Conservation (phyloP, 441 rosid genomes). For the Adansonia grandidieri region DNA sequence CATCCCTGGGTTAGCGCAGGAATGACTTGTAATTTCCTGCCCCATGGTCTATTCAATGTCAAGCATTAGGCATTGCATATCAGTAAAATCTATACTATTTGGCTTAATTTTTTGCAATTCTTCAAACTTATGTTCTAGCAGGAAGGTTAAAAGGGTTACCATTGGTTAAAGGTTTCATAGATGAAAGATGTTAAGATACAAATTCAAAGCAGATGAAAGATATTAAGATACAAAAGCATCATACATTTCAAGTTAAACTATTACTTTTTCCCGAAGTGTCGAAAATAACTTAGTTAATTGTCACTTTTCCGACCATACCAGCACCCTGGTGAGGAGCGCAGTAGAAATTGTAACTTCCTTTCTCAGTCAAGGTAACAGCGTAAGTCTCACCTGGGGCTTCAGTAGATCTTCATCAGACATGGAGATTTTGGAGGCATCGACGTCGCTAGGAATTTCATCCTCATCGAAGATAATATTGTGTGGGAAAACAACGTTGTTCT, state of each 20-base stretch:
- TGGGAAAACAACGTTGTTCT: constrained; percentile 89
- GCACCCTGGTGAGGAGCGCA: constrained; percentile 92
- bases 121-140: neutral
- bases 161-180: neutral
- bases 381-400: constrained; percentile 69
- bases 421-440: constrained; percentile 76
- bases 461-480: constrained; percentile 88
- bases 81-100: neutral
- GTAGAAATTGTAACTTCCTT: constrained; percentile 73
- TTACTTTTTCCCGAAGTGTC: neutral
- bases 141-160: neutral
- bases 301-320: constrained; percentile 85
- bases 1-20: neutral
- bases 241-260: constrained; percentile 18
- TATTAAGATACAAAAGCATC: constrained; percentile 20
- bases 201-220: constrained; percentile 25
- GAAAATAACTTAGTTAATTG: constrained; percentile 54
- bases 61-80: neutral
- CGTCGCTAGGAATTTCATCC: constrained; percentile 83
- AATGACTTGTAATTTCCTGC: neutral
- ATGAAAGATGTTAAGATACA: neutral
- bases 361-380: constrained; percentile 64
- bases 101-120: neutral
- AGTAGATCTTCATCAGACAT: constrained; percentile 70
- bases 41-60: constrained; percentile 4